Conservation (phyloP, 148 eudicot genomes). For the Bassia scoparia region DNA sequence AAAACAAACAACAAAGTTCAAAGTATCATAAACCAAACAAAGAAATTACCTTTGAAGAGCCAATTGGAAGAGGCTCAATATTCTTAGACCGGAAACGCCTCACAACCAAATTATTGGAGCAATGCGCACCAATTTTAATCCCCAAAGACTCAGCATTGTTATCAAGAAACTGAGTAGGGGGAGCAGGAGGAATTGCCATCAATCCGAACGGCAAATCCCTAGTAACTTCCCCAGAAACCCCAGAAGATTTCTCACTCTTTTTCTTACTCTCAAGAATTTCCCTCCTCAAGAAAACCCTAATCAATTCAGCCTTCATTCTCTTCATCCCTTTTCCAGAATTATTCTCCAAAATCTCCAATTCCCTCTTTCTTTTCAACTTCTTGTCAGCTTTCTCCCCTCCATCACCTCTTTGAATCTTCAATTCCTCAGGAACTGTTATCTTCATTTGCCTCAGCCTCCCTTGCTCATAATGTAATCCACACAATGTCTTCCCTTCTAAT, state of each 20-base stretch:
- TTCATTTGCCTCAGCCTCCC: conserved; percentile 62
- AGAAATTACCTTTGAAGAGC: conserved; percentile 60
- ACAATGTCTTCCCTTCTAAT: conserved; percentile 57
- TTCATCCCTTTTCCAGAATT: conserved; percentile 58
- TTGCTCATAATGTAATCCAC: conserved; percentile 71
- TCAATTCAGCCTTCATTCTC: conserved; percentile 71
- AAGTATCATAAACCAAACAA: background rate
- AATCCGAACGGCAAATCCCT: conserved; percentile 69
- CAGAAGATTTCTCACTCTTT: conserved; percentile 33
- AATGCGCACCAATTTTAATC: conserved; percentile 57
- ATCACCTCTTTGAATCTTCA: conserved; percentile 53
- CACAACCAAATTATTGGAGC: conserved; percentile 23
- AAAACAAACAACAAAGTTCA: background rate
- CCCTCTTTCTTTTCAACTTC: conserved; percentile 29
- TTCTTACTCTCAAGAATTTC: conserved; percentile 66
- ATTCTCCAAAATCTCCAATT: conserved; percentile 29
- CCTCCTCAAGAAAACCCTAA: conserved; percentile 62
- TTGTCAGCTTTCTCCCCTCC: conserved; percentile 26
- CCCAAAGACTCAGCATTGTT: conserved; percentile 43
- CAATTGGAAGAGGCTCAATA: conserved; percentile 61
- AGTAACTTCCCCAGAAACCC: conserved; percentile 32
- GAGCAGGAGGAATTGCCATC: conserved; percentile 62
- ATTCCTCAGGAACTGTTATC: conserved; percentile 60
- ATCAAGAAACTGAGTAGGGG: conserved; percentile 29
- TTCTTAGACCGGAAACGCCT: conserved; percentile 82